Conservation (phyloP, 208 protist genomes). For the Trypanosoma vivax region DNA sequence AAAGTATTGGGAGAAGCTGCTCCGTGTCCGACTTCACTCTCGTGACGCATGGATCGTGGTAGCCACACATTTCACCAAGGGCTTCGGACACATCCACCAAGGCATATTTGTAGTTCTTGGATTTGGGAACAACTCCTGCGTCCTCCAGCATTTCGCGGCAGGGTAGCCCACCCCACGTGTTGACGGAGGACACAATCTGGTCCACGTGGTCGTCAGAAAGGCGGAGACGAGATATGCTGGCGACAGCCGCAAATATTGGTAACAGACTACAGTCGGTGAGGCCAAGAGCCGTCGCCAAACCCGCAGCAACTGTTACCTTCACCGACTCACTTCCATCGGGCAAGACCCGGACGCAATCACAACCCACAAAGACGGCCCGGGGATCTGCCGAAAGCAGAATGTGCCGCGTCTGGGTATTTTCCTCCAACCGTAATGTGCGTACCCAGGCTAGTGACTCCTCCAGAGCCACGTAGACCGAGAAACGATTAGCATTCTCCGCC, state of each 20-base stretch:
- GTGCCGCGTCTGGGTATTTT: not conserved
- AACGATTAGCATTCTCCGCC: not conserved
- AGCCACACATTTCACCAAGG: not conserved
- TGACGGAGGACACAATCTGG: not conserved
- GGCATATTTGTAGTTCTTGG: not conserved
- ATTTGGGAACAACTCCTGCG: not conserved
- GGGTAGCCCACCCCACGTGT: slow-evolving; percentile 1
- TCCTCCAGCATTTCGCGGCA: slow-evolving; percentile 1
- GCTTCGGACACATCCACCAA: not conserved
- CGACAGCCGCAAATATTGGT: slow-evolving; percentile 5
- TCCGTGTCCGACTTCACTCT: not conserved
- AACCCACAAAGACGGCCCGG: not conserved
- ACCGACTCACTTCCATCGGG: not conserved
- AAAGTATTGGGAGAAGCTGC: not conserved
- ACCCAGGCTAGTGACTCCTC: not conserved
- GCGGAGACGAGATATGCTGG: not conserved
- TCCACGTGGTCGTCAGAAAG: not conserved
- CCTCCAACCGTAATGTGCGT: not conserved
- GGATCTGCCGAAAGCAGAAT: slow-evolving; percentile 9
- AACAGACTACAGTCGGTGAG: not conserved
- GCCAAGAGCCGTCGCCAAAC: not conserved
- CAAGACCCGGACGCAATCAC: not conserved
- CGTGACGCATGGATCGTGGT: too few relatives aligned
- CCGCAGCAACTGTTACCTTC: not conserved
- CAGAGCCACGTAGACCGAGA: not conserved